These are phyloP conservation scores for Mycena olivaceomarginata DNA, from an alignment of 768 basidiomycete genomes.

Conservation along the genomic window DNA sequence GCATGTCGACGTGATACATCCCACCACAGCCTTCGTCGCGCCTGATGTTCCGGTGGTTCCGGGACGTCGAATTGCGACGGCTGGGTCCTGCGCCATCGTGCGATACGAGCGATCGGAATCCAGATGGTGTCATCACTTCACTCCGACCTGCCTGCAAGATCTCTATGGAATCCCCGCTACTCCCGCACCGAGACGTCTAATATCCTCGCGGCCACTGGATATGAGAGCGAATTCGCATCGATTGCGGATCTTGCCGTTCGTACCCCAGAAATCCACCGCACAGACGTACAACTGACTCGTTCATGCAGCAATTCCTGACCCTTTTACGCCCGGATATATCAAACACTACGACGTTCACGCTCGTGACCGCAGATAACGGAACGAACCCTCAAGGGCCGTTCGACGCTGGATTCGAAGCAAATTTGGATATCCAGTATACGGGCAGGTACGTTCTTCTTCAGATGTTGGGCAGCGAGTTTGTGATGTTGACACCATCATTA, in stretches of 20 bases:
- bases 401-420: background rate
- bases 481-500: background rate
- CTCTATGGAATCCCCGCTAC: conserved; percentile 5
- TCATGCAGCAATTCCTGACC: background rate
- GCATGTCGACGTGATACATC: conserved; percentile 26
- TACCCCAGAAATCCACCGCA: background rate
- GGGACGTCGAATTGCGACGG: background rate
- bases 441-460: background rate
- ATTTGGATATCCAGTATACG: background rate
- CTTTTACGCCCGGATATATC: background rate
- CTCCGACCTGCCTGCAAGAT: conserved; percentile 18
- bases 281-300: background rate
- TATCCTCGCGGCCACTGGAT: conserved; percentile 23
- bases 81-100: background rate
- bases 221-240: conserved; percentile 16
- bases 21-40: conserved; percentile 7
- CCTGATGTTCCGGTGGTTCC: background rate
- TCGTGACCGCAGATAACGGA: background rate
- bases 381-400: background rate
- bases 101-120: conserved; percentile 8
- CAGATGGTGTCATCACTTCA: background rate
- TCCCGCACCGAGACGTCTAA: conserved; percentile 3
- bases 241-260: conserved; percentile 11
- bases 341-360: background rate
- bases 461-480: too few species aligned